Percentiles rank a stretch among this genome's conserved stretches.
These are phyloP conservation scores for Exophiala dermatitidis DNA, from an alignment of 2,329 filamentous ascomycete species.

Conservation along the genomic window DNA sequence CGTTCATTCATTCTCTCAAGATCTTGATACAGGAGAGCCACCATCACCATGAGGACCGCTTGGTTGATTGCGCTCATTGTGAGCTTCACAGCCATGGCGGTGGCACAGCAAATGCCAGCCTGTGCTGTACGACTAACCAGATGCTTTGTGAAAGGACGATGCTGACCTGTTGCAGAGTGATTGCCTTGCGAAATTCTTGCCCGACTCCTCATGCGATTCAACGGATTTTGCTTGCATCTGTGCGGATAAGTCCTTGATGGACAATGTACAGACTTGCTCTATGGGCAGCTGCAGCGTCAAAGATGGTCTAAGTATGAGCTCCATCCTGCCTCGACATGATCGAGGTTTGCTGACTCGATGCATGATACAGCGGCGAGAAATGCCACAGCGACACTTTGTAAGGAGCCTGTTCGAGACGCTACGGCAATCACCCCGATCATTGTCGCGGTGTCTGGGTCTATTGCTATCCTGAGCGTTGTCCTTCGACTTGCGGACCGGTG, in stretches of 20 bases:
- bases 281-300: conserved; percentile 30
- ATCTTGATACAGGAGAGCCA: not conserved
- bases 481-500: conserved; percentile 11
- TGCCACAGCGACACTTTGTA: conserved; percentile 7
- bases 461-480: conserved; percentile 14
- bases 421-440: conserved; percentile 9
- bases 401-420: not conserved
- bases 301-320: conserved; percentile 23
- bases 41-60: conserved; percentile 3
- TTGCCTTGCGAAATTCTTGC: conserved; percentile 6
- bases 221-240: conserved; percentile 30
- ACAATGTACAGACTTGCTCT: conserved; percentile 27
- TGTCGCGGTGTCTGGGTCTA: conserved; percentile 8
- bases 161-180: conserved; percentile 3
- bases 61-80: conserved; percentile 1
- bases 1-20: too few species aligned
- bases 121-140: conserved; percentile 6
- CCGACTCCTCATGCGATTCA: conserved; percentile 22
- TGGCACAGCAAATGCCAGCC: conserved; percentile 10
- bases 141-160: not conserved
- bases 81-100: conserved; percentile 2
- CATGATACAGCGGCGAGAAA: conserved; percentile 12
- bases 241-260: conserved; percentile 26
- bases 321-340: not conserved
- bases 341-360: not conserved